Evolutionary conservation across 257 asterid species (phyloP).

Genomic region (Plectranthus barbatus): DNA sequence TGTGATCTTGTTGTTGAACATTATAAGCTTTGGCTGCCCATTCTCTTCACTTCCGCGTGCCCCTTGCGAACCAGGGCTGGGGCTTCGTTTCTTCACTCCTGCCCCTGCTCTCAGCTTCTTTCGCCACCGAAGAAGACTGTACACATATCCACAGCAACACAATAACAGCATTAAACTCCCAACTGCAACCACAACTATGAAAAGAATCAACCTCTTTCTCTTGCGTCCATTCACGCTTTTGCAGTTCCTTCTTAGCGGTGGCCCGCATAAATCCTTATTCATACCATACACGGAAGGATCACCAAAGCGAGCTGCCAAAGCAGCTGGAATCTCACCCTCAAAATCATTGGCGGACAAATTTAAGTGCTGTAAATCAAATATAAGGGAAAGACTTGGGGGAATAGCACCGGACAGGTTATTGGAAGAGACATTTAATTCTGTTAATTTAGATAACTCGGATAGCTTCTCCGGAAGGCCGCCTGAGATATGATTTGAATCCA

Average conservation of each 20-base stretch:
- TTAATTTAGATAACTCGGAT: constrained; percentile 34
- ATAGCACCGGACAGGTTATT: constrained; percentile 52
- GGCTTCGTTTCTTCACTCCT: constrained; percentile 74
- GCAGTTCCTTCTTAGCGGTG: constrained; percentile 47
- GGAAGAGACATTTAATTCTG: constrained; percentile 42
- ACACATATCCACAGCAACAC: constrained; percentile 60
- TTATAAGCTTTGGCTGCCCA: constrained; percentile 60
- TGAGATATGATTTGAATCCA: constrained; percentile 55
- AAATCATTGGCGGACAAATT: constrained; percentile 59
- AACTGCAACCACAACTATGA: constrained; percentile 43
- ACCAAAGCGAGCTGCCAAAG: constrained; percentile 48
- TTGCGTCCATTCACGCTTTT: constrained; percentile 19
- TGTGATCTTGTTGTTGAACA: constrained; percentile 78
- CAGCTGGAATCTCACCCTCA: constrained; percentile 65
- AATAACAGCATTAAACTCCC: constrained; percentile 47
- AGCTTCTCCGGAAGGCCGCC: constrained; percentile 52
- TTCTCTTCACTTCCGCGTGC: constrained; percentile 75
- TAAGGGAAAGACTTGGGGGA: constrained; percentile 41
- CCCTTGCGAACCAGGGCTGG: constrained; percentile 58
- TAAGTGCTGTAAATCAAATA: constrained; percentile 33
- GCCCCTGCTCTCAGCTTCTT: constrained; percentile 47
- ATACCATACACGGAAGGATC: constrained; percentile 50
- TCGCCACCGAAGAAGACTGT: constrained; percentile 54
- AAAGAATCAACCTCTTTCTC: constrained; percentile 52
- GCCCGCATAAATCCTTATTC: constrained; percentile 59